Evolutionary conservation across 352 stramenopile species (phyloP).

Genomic region (Elongisporangium prolatum): DNA sequence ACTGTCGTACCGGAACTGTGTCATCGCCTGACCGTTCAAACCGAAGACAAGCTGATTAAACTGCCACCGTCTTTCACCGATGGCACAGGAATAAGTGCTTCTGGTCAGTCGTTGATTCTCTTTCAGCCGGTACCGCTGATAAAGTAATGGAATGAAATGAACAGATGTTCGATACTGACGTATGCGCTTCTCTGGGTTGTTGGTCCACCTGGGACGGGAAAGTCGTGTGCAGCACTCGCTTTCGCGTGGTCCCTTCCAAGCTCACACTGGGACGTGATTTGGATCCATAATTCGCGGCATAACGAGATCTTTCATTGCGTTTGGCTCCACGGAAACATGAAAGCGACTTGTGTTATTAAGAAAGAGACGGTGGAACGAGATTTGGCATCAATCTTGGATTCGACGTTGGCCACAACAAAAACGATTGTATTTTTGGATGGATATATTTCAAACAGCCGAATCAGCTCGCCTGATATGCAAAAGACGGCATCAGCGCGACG

Average conservation of each 20-base stretch:
- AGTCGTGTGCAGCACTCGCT: neutral
- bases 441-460: neutral
- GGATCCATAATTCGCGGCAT: neutral
- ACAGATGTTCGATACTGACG: neutral
- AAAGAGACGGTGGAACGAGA: neutral
- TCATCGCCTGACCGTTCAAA: neutral
- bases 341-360: neutral
- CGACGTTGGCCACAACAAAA: neutral
- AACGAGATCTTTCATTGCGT: neutral
- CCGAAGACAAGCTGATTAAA: neutral
- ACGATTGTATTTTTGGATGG: neutral
- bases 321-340: neutral
- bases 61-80: neutral
- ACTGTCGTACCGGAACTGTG: neutral
- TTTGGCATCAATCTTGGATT: neutral
- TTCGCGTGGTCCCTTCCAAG: neutral
- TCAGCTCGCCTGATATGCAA: conserved; percentile 9
- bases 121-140: neutral
- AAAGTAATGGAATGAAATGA: neutral
- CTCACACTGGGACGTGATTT: neutral
- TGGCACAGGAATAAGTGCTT: neutral
- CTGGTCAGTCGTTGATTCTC: neutral
- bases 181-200: neutral
- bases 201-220: neutral
- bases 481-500: conserved; percentile 11